These are phyloP conservation scores for Sarcocystis neurona DNA, from an alignment of 169 alveolate species.

Conservation along the genomic window DNA sequence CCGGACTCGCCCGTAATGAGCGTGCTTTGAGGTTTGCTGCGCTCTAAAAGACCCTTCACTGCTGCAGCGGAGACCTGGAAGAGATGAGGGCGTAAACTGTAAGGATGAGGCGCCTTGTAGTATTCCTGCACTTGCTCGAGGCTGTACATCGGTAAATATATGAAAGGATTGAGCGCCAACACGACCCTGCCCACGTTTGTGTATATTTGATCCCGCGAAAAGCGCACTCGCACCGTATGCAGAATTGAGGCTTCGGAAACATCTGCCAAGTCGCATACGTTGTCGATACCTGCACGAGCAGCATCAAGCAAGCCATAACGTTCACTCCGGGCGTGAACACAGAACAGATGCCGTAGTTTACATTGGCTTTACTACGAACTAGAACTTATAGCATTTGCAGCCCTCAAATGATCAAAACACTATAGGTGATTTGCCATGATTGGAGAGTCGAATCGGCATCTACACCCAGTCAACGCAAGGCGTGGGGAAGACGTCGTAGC, in stretches of 20 bases:
- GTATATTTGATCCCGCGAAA: slow-evolving; percentile 74
- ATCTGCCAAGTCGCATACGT: slow-evolving; percentile 81
- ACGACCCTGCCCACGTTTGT: slow-evolving; percentile 88
- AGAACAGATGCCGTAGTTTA: no score
- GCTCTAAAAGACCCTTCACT: slow-evolving; percentile 80
- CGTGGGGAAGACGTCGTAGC: no score
- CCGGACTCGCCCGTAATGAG: slow-evolving; percentile 95
- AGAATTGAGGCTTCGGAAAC: slow-evolving; percentile 84
- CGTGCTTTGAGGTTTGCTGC: slow-evolving; percentile 83
- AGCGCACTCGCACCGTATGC: slow-evolving; percentile 81
- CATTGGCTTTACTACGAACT: no score
- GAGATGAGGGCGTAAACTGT: slow-evolving; percentile 89
- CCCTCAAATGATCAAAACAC: no score
- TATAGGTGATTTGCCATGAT: no score
- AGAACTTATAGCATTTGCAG: no score
- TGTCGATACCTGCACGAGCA: slow-evolving; percentile 74
- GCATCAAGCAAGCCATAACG: background rate
- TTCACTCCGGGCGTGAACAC: no score
- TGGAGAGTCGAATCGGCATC: no score
- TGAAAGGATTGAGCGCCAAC: slow-evolving; percentile 87
- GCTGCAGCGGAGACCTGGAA: slow-evolving; percentile 93
- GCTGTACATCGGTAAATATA: slow-evolving; percentile 60
- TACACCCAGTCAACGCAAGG: no score
- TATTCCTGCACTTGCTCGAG: background rate
- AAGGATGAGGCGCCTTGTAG: slow-evolving; percentile 5